Conservation (phyloP, 2,329 filamentous ascomycete species). For the Neopestalotiopsis rosae region DNA sequence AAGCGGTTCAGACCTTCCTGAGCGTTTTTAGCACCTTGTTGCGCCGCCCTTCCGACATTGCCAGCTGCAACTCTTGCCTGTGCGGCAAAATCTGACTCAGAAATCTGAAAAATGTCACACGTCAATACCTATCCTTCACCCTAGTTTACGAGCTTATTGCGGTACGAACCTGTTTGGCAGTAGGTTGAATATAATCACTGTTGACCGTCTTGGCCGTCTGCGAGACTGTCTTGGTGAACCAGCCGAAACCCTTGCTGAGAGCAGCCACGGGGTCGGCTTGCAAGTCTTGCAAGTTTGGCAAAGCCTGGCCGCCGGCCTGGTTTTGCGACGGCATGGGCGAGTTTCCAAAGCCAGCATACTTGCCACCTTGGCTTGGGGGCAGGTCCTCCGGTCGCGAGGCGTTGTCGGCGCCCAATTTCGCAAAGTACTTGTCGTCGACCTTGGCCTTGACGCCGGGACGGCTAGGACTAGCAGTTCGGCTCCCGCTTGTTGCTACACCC, state of each 20-base stretch:
- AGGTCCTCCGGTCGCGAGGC: conserved; percentile 74
- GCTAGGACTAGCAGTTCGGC: conserved; percentile 46
- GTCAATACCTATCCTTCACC: neutral
- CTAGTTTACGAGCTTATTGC: neutral
- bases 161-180: conserved; percentile 76
- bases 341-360: conserved; percentile 90
- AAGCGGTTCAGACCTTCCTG: conserved; percentile 84
- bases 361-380: conserved; percentile 89
- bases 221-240: conserved; percentile 86
- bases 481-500: conserved; percentile 41
- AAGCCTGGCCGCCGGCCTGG: conserved; percentile 42
- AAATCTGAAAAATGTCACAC: conserved; percentile 60
- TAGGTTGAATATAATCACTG: conserved; percentile 89
- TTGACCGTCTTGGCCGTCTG: conserved; percentile 93
- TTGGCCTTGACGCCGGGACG: conserved; percentile 56
- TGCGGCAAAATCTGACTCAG: conserved; percentile 78
- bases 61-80: conserved; percentile 67
- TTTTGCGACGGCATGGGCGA: conserved; percentile 62
- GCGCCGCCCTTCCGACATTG: conserved; percentile 69
- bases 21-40: conserved; percentile 74
- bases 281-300: conserved; percentile 83
- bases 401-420: conserved; percentile 82
- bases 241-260: conserved; percentile 90
- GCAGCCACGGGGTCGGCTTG: conserved; percentile 90
- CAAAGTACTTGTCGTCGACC: conserved; percentile 89